Conservation (phyloP, 805 yeast species). For the Debaryomyces maramus region DNA sequence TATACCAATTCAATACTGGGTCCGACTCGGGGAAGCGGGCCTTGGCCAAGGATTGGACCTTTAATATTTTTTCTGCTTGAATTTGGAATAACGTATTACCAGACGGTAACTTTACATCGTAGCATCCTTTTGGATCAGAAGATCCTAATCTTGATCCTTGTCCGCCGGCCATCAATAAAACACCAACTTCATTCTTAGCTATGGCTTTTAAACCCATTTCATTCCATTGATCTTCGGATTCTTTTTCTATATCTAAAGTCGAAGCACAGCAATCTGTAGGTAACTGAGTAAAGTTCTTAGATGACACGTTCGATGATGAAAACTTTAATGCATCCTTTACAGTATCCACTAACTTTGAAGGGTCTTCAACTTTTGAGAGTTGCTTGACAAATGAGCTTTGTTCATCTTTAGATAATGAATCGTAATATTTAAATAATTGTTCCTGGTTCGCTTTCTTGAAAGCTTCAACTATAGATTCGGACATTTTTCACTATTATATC, state of each 20-base stretch:
- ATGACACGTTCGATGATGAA: slow-evolving; percentile 21
- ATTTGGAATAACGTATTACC: slow-evolving; percentile 82
- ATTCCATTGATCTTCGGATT: slow-evolving; percentile 39
- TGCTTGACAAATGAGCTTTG: slow-evolving; percentile 40
- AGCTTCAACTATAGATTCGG: slow-evolving; percentile 19
- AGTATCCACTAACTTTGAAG: slow-evolving; percentile 38
- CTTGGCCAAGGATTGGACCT: slow-evolving; percentile 58
- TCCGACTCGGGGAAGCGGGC: slow-evolving; percentile 21
- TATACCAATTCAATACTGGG: slow-evolving; percentile 70
- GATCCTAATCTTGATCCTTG: slow-evolving; percentile 97
- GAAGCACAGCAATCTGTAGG: slow-evolving; percentile 50
- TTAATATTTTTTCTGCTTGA: slow-evolving; percentile 82
- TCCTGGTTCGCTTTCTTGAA: slow-evolving; percentile 51
- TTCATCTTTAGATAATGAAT: slow-evolving; percentile 34
- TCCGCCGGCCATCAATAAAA: slow-evolving; percentile 95
- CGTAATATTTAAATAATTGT: slow-evolving; percentile 53
- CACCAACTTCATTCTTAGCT: slow-evolving; percentile 73
- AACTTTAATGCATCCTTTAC: slow-evolving; percentile 49
- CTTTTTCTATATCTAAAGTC: slow-evolving; percentile 43
- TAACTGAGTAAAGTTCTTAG: slow-evolving; percentile 44
- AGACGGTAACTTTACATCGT: slow-evolving; percentile 81
- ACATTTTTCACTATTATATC: no score
- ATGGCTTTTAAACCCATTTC: slow-evolving; percentile 68
- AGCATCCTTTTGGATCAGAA: slow-evolving; percentile 90
- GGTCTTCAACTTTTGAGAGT: slow-evolving; percentile 42